These are phyloP conservation scores for Aotearoamyces nothofagi DNA, from an alignment of 2,329 filamentous ascomycete genomes.

Conservation along the genomic window DNA sequence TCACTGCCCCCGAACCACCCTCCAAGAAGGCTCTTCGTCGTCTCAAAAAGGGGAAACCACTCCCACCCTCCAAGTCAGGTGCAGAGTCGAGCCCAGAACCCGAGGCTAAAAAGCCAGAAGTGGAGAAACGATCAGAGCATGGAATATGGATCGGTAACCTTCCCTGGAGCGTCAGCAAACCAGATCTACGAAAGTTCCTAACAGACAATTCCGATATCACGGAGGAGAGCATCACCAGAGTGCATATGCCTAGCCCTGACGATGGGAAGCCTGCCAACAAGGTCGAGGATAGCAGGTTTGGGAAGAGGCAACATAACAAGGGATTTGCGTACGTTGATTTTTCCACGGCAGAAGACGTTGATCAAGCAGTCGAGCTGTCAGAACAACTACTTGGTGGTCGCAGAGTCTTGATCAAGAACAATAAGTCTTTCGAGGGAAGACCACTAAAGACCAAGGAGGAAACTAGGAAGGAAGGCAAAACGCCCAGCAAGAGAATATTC, in stretches of 20 bases:
- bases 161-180: conserved; percentile 63
- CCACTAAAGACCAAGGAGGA: conserved; percentile 45
- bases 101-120: conserved; percentile 24
- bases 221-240: conserved; percentile 61
- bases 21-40: conserved; percentile 87
- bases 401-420: conserved; percentile 82
- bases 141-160: conserved; percentile 96
- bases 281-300: conserved; percentile 14
- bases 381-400: conserved; percentile 67
- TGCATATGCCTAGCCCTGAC: conserved; percentile 40
- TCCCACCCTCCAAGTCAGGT: conserved; percentile 28
- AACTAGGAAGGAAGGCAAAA: conserved; percentile 29
- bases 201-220: conserved; percentile 52
- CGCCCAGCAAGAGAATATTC: conserved; percentile 70
- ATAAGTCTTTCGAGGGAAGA: conserved; percentile 80
- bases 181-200: conserved; percentile 68
- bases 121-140: conserved; percentile 55
- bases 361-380: conserved; percentile 69
- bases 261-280: conserved; percentile 18
- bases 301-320: conserved; percentile 42
- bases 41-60: conserved; percentile 66
- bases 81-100: conserved; percentile 23
- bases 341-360: conserved; percentile 43
- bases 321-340: conserved; percentile 98
- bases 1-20: conserved; percentile 78